Evolutionary conservation across 176 grass and related monocot species (phyloP), one percentile per base, ranked within the genome.

Genomic region (Lolium perenne): DNA sequence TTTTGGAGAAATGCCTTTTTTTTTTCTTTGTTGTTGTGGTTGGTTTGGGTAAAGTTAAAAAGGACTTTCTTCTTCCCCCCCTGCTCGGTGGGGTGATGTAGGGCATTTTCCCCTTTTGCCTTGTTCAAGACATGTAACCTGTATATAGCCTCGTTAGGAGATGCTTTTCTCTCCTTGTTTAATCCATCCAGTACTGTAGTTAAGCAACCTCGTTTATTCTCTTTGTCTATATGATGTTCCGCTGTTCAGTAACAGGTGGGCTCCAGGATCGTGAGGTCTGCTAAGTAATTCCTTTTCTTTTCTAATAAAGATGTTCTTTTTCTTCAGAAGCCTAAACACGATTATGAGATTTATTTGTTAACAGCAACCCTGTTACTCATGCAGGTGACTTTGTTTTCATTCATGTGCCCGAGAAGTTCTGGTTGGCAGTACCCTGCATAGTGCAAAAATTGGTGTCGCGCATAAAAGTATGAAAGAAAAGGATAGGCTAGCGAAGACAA

Each of bases 31-130:
- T 26, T 16, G 17, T 20, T 75, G 25, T 16, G 78, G 70, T 17
- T 88, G 46, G 38, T 11, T 51, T 79, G 76, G 54, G 79, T 88
- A 59, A 78, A 87, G 84, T 83, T 53, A 25, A 65, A 90, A 82
- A 49, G 49, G 20, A 41, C 59, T 18, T n/a, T 60, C 69, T 87
- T 81, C 89, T 71, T 85, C 89, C 89, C 85, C 89, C 85, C 85
- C 89, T 81, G 20, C 77, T 85, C 62, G 86, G 90, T 91, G 82
- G 90, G 86, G 90, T 64, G 90, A 91, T 91, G 90, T 91, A 91
- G 90, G 86, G 50, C 77, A 85, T 85, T 85, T 91, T 63, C 77
- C 77, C 21, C 45, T 53, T 15, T 71, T 78, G 40, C 4, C 81
- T 72, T 84, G 26, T 29, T 61, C 85, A 85, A 53, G 76, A 71